These are phyloP conservation scores for Aspergillus asperescens DNA, from an alignment of 495 filamentous ascomycete genomes.

Conservation along the genomic window DNA sequence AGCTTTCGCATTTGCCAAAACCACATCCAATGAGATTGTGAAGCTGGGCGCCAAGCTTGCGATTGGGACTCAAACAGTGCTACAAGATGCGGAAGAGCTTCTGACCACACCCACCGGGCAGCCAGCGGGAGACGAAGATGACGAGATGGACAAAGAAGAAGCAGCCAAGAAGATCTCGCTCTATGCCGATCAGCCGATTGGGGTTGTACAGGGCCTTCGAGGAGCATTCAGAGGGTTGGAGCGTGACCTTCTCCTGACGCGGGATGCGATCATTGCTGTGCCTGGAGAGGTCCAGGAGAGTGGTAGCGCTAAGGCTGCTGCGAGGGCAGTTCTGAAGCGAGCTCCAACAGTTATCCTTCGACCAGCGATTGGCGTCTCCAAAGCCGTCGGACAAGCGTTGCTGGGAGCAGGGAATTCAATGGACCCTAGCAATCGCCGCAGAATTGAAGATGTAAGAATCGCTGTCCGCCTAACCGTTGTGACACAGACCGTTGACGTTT, in stretches of 20 bases:
- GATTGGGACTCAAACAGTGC: conserved; percentile 84
- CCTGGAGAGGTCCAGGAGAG: conserved; percentile 88
- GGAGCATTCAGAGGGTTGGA: conserved; percentile 77
- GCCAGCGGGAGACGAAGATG: conserved; percentile 47
- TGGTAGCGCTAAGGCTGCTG: conserved; percentile 73
- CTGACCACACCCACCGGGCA: conserved; percentile 45
- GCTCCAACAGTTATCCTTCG: conserved; percentile 88
- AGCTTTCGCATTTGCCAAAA: conserved; percentile 80
- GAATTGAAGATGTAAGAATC: conserved; percentile 79
- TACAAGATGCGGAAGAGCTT: conserved; percentile 82
- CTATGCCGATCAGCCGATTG: conserved; percentile 90
- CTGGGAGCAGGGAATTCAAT: conserved; percentile 91
- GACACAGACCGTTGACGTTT: not conserved
- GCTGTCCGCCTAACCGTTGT: not conserved
- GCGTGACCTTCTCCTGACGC: conserved; percentile 74
- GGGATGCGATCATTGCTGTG: conserved; percentile 91
- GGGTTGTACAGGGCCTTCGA: conserved; percentile 76
- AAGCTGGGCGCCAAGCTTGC: conserved; percentile 92
- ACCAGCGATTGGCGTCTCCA: conserved; percentile 84
- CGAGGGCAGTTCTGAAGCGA: conserved; percentile 69
- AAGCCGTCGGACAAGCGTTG: conserved; percentile 83
- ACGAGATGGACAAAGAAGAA: conserved; percentile 51
- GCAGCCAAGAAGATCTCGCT: conserved; percentile 71
- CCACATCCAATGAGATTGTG: conserved; percentile 84
- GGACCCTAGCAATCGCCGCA: conserved; percentile 75